Conservation (phyloP, 176 grass and related monocot species). For the Ensete ventricosum region DNA sequence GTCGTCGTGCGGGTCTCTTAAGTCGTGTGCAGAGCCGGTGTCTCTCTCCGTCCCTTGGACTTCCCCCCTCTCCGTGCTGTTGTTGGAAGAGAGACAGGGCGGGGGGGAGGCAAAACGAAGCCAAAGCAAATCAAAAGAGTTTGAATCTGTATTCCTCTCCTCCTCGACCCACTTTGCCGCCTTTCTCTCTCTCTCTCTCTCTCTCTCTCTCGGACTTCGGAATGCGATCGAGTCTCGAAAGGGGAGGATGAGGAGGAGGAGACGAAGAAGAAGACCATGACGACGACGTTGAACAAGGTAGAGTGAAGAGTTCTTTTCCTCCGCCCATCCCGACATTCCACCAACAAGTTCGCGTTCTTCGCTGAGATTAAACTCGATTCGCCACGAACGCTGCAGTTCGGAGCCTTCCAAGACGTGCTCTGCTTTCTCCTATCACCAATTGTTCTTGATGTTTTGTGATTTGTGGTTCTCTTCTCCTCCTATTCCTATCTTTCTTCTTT, state of each 20-base stretch:
- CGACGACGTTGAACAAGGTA: background rate
- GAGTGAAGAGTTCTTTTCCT: background rate
- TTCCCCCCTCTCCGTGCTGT: background rate
- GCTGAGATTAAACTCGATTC: constrained; percentile 3
- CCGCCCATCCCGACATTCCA: background rate
- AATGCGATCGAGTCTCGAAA: background rate
- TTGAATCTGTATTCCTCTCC: background rate
- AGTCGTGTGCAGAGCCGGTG: background rate
- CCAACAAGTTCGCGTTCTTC: background rate
- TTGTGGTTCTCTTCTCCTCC: background rate
- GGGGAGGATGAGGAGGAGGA: background rate
- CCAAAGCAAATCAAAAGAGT: background rate
- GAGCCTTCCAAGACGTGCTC: background rate
- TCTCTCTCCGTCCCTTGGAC: background rate
- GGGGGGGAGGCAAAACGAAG: background rate
- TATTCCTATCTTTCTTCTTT: background rate
- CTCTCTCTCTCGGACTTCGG: background rate
- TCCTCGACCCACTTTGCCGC: background rate
- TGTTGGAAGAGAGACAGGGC: background rate
- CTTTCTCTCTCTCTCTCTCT: background rate
- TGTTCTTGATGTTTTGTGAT: background rate
- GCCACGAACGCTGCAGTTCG: background rate
- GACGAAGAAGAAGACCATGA: background rate
- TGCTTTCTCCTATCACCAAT: background rate
- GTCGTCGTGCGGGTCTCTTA: background rate